A percentile compares a stretch with the other conserved stretches of the same genome.
phyloP scores from a whole-genome alignment of 2,329 filamentous ascomycete species.

The Myriangium duriaei region DNA sequence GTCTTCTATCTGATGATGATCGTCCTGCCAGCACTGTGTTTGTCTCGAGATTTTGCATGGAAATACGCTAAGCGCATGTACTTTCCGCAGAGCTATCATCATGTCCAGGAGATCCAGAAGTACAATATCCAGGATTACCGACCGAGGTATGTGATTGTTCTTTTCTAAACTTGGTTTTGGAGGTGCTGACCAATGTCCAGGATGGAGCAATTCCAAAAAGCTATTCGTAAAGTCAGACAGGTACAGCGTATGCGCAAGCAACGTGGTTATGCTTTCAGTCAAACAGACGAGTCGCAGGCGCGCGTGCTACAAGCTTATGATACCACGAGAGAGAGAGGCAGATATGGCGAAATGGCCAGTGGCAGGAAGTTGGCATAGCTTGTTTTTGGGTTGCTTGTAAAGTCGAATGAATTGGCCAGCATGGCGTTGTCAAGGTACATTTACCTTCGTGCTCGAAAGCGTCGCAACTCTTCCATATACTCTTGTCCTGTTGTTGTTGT shows the following conservation, averaged over 20 bases:
- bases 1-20: constrained; percentile 85
- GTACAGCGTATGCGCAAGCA: constrained; percentile 99
- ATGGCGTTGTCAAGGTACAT: too few relatives aligned
- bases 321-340: constrained; percentile 79
- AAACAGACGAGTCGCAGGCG: constrained; percentile 93
- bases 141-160: constrained; percentile 53
- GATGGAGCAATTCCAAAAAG: constrained; percentile 99
- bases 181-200: constrained; percentile 33
- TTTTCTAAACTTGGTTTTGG: constrained; percentile 12
- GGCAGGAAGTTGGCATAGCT: constrained; percentile 9
- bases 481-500: too few relatives aligned
- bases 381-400: neutral
- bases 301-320: constrained; percentile 94
- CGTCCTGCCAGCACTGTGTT: constrained; percentile 65
- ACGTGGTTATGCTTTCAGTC: constrained; percentile 93
- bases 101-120: constrained; percentile 99
- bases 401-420: too few relatives aligned
- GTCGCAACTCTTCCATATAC: too few relatives aligned
- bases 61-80: constrained; percentile 99
- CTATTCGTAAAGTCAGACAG: constrained; percentile 93
- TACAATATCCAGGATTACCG: constrained; percentile 99
- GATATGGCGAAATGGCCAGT: constrained; percentile 89
- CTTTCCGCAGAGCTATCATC: constrained; percentile 86
- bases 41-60: constrained; percentile 84
- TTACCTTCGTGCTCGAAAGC: too few relatives aligned